These are phyloP conservation scores for Podaxis pistillaris DNA, from an alignment of 768 basidiomycete genomes.

Conservation along the genomic window DNA sequence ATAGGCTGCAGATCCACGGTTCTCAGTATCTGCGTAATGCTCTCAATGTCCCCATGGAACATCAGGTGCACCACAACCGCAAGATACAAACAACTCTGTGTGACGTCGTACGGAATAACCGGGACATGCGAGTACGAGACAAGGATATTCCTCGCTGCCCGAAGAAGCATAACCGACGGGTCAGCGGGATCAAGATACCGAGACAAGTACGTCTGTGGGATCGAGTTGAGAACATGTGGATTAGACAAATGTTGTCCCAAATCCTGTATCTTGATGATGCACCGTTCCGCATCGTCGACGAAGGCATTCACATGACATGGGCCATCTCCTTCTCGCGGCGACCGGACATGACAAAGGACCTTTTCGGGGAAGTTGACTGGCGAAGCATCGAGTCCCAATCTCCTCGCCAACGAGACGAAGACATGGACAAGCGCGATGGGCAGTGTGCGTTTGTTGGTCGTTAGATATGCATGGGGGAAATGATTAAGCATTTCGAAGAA, in stretches of 20 bases:
- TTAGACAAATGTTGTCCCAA: conserved; percentile 3
- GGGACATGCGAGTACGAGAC: conserved; percentile 20
- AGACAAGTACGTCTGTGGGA: conserved; percentile 5
- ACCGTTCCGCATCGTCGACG: conserved; percentile 27
- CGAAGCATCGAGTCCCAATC: conserved; percentile 48
- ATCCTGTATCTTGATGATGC: conserved; percentile 22
- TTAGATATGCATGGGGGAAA: conserved; percentile 60
- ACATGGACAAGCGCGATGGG: conserved; percentile 61
- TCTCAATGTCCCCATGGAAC: conserved; percentile 30
- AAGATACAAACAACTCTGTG: conserved; percentile 32
- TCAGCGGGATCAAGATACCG: conserved; percentile 15
- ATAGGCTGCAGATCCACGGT: conserved; percentile 36
- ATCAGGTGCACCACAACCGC: conserved; percentile 36
- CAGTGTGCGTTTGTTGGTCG: conserved; percentile 45
- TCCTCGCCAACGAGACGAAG: conserved; percentile 51
- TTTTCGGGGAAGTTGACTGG: conserved; percentile 57
- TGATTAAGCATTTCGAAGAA: conserved; percentile 49
- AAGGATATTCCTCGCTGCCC: conserved; percentile 24
- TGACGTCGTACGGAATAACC: conserved; percentile 19
- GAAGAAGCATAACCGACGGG: conserved; percentile 19
- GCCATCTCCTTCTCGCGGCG: conserved; percentile 33
- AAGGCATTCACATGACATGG: conserved; percentile 49
- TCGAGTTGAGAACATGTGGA: conserved; percentile 14
- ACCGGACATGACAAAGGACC: conserved; percentile 50
- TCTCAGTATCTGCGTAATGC: conserved; percentile 30